A percentile compares a stretch with the other conserved stretches of the same genome.
Conservation (phyloP, 768 basidiomycete species). For the Collybia nuda region DNA sequence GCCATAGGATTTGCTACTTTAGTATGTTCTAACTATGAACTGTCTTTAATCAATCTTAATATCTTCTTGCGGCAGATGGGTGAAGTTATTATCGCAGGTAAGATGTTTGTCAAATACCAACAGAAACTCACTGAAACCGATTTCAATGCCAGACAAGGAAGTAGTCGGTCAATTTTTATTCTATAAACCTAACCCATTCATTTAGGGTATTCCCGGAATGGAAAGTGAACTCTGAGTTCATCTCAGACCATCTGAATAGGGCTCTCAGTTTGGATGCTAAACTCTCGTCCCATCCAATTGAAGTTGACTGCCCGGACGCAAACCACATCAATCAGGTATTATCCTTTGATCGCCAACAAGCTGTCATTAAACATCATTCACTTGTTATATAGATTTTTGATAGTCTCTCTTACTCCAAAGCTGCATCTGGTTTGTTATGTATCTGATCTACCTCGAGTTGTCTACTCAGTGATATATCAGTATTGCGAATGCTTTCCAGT, state of each 20-base stretch:
- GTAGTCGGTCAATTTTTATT: conserved; percentile 10
- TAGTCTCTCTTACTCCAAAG: conserved; percentile 82
- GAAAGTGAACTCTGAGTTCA: conserved; percentile 81
- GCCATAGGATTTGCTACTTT: conserved; percentile 77
- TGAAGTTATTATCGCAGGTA: conserved; percentile 80
- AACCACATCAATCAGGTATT: conserved; percentile 76
- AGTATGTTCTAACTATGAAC: conserved; percentile 38
- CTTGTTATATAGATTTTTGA: conserved; percentile 75
- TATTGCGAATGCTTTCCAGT: conserved; percentile 91
- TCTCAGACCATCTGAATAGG: conserved; percentile 70
- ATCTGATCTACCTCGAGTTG: neutral
- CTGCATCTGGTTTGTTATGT: conserved; percentile 60
- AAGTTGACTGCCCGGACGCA: conserved; percentile 86
- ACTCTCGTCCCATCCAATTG: conserved; percentile 88
- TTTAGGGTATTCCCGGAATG: conserved; percentile 78
- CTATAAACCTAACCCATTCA: conserved; percentile 1
- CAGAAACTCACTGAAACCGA: neutral
- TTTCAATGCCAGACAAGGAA: conserved; percentile 47
- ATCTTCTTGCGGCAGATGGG: conserved; percentile 58
- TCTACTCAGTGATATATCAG: conserved; percentile 28
- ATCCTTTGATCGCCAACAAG: neutral
- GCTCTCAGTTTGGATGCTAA: conserved; percentile 85
- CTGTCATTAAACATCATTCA: neutral
- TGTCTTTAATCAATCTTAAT: neutral
- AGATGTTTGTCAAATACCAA: conserved; percentile 10